These are phyloP conservation scores for Kodamaea kaohsiungensis DNA, from an alignment of 805 yeast species.

Conservation along the genomic window DNA sequence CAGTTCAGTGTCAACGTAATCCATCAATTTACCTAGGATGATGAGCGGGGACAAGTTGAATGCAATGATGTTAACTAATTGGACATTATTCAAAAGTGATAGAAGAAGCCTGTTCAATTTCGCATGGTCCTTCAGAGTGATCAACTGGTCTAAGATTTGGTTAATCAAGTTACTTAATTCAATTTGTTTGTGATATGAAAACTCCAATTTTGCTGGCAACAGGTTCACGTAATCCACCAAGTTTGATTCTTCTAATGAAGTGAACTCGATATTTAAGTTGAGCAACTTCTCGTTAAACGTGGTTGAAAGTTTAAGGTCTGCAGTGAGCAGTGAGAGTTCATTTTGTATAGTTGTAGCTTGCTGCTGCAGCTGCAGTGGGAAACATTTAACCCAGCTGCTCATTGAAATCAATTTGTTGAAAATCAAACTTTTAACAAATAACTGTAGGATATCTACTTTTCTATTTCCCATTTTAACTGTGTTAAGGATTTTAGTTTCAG, in stretches of 20 bases:
- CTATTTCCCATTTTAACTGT: background rate
- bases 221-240: conserved; percentile 28
- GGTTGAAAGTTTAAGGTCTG: conserved; percentile 3
- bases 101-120: conserved; percentile 23
- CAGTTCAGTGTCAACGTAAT: conserved; percentile 17
- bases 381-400: conserved; percentile 25
- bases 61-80: conserved; percentile 17
- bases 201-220: conserved; percentile 23
- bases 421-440: conserved; percentile 32
- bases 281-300: conserved; percentile 33
- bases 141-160: conserved; percentile 24
- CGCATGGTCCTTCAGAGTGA: conserved; percentile 29
- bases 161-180: conserved; percentile 24
- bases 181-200: conserved; percentile 23
- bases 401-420: conserved; percentile 28
- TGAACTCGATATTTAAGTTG: conserved; percentile 38
- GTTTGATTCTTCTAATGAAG: conserved; percentile 42
- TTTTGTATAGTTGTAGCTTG: background rate
- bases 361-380: conserved; percentile 19
- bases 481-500: background rate
- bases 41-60: conserved; percentile 11
- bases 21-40: conserved; percentile 18
- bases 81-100: conserved; percentile 13
- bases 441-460: conserved; percentile 23
- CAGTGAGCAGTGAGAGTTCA: background rate